Evolutionary conservation across 805 yeast genomes (phyloP), one percentile per base, ranked within the genome.

Genomic region (Starmerella gropengiesseri): DNA sequence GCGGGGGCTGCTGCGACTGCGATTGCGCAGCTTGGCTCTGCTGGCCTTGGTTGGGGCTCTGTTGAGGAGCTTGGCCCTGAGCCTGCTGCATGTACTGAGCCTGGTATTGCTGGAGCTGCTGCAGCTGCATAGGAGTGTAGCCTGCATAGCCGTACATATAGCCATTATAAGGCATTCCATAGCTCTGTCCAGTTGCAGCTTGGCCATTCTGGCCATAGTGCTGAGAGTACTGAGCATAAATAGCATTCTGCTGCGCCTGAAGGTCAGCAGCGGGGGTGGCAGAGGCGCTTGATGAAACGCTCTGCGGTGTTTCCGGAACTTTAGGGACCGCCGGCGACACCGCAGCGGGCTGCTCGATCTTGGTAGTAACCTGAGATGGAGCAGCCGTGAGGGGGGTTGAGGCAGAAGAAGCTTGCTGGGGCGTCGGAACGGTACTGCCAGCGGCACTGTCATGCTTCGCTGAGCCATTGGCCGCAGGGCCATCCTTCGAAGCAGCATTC

Each of bases 211-310:
- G 36, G 5, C 27, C 36, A 5, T 32, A 32, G 7, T 23, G 30
- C 38, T 35, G 38, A 9, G 38, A 19, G 30, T 35, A 35, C 18
- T 35, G 38, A 19, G 38, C 30, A 23, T 35, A 25, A n/a, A 17
- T 17, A 9, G 38, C 38, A 6, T 13, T n/a, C 25, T 19, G 23
- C 19, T 32, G 35, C 26, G 27, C 29, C 14, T 25, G 38, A 9
- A n/a, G n/a, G n/a, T n/a, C n/a, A n/a, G n/a, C n/a, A n/a, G n/a
- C n/a, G n/a, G n/a, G n/a, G n/a, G n/a, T n/a, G n/a, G n/a, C n/a
- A n/a, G n/a, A n/a, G n/a, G n/a, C n/a, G n/a, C n/a, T n/a, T n/a
- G n/a, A n/a, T n/a, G n/a, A n/a, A n/a, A n/a, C n/a, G n/a, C 11
- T 29, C 19, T 29, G 16, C 7, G 32, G 17, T 5, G 17, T 6